Percentiles rank a stretch among this genome's conserved stretches.
Conservation (phyloP, 768 basidiomycete species). For the Lyophyllum decastes region DNA sequence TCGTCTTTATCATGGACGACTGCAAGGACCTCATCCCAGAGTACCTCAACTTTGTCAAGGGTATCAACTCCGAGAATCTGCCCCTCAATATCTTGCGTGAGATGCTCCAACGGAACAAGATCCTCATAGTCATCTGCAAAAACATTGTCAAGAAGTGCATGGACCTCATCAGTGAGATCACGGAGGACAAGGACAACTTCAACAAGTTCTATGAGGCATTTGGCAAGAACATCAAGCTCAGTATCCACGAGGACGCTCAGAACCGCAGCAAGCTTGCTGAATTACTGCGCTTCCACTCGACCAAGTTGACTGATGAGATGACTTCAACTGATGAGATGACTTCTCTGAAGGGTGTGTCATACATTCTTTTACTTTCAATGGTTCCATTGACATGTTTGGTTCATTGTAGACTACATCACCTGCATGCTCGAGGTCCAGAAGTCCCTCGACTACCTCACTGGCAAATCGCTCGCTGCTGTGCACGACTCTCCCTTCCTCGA, state of each 20-base stretch:
- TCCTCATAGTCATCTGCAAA: conserved; percentile 99
- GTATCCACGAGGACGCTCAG: conserved; percentile 98
- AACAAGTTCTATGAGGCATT: conserved; percentile 97
- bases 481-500: conserved; percentile 98
- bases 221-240: conserved; percentile 99
- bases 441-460: conserved; percentile 98
- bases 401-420: conserved; percentile 86
- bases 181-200: conserved; percentile 99
- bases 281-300: conserved; percentile 98
- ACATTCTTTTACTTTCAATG: not conserved
- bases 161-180: conserved; percentile 93
- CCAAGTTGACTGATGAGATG: conserved; percentile 90
- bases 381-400: not conserved
- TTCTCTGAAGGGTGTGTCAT: conserved; percentile 81
- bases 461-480: conserved; percentile 90
- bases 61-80: conserved; percentile 99
- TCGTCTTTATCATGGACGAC: conserved; percentile 99
- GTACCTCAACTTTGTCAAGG: conserved; percentile 99
- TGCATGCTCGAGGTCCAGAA: conserved; percentile 99
- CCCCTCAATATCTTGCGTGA: conserved; percentile 99
- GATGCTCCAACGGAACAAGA: conserved; percentile 99
- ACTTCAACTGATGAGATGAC: too few relatives aligned
- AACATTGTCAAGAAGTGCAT: conserved; percentile 98
- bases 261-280: conserved; percentile 99
- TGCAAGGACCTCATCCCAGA: conserved; percentile 99